phyloP scores from a whole-genome alignment of 2,329 filamentous ascomycete species.

The Neonectria sp. region DNA sequence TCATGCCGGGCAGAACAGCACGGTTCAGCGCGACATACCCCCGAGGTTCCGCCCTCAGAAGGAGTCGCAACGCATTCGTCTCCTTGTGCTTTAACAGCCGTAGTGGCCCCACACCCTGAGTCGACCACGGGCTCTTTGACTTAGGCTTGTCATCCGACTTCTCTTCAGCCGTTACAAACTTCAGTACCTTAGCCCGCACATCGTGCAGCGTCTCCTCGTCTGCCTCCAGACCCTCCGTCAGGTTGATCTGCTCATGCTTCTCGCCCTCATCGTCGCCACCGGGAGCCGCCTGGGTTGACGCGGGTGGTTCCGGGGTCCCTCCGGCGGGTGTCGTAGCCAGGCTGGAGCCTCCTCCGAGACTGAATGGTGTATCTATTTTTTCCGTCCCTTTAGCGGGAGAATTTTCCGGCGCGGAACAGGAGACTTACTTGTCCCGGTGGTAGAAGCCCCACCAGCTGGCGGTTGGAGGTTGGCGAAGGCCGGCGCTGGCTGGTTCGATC shows the following conservation, averaged over 20 bases:
- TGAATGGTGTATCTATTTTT: slow-evolving; percentile 68
- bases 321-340: slow-evolving; percentile 72
- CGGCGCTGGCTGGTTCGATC: slow-evolving; percentile 53
- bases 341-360: slow-evolving; percentile 72
- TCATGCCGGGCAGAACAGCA: slow-evolving; percentile 70
- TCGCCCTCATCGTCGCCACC: slow-evolving; percentile 66
- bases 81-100: slow-evolving; percentile 82
- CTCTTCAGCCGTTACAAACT: slow-evolving; percentile 67
- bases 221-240: slow-evolving; percentile 78
- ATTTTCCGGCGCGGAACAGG: slow-evolving; percentile 59
- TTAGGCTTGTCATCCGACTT: slow-evolving; percentile 63
- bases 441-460: slow-evolving; percentile 60
- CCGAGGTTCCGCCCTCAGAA: slow-evolving; percentile 82
- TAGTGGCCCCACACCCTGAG: slow-evolving; percentile 79
- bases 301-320: slow-evolving; percentile 71
- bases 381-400: slow-evolving; percentile 62
- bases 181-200: slow-evolving; percentile 78
- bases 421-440: slow-evolving; percentile 64
- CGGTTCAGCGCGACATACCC: slow-evolving; percentile 84
- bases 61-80: slow-evolving; percentile 75
- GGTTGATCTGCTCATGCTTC: slow-evolving; percentile 78
- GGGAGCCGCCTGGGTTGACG: slow-evolving; percentile 60
- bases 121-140: slow-evolving; percentile 74
- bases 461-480: slow-evolving; percentile 59
- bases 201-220: slow-evolving; percentile 81